phyloP scores from a whole-genome alignment of 805 yeast genomes.

The Saccharomycopsis synnaedendra region DNA sequence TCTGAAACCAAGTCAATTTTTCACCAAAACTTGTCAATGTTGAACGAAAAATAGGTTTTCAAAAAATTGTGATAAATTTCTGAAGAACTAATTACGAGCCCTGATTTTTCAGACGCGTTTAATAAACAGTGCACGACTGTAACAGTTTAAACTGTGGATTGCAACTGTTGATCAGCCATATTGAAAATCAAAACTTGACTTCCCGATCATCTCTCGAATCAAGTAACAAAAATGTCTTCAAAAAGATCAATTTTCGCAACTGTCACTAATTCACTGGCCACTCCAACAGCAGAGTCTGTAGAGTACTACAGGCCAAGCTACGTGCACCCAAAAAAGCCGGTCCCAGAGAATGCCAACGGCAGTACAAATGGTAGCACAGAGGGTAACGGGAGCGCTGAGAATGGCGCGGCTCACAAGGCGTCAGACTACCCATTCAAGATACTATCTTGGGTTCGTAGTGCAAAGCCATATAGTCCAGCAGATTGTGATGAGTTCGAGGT shows the following conservation, averaged over 20 bases:
- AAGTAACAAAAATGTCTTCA: not conserved
- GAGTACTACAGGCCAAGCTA: constrained; percentile 25
- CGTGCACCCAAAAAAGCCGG: constrained; percentile 24
- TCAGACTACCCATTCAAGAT: constrained; percentile 18
- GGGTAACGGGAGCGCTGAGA: too few relatives aligned
- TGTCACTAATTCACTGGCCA: constrained; percentile 17
- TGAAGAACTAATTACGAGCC: too few relatives aligned
- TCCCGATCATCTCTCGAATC: too few relatives aligned
- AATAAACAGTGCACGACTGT: too few relatives aligned
- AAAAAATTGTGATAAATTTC: too few relatives aligned
- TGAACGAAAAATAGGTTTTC: not conserved
- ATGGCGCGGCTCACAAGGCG: too few relatives aligned
- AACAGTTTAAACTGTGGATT: too few relatives aligned
- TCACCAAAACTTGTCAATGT: too few relatives aligned
- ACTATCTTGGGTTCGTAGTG: constrained; percentile 24
- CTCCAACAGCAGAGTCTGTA: constrained; percentile 12
- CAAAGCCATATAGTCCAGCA: constrained; percentile 9
- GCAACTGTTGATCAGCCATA: too few relatives aligned
- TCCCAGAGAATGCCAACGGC: constrained; percentile 11
- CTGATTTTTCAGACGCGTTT: too few relatives aligned
- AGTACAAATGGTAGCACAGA: not conserved
- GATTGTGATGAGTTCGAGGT: constrained; percentile 24
- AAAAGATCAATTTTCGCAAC: not conserved
- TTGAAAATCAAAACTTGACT: too few relatives aligned
- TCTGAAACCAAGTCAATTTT: too few relatives aligned